Base-by-base conservation (phyloP, 2,329 filamentous ascomycete genomes). In the Knoxdaviesia proteae region DNA sequence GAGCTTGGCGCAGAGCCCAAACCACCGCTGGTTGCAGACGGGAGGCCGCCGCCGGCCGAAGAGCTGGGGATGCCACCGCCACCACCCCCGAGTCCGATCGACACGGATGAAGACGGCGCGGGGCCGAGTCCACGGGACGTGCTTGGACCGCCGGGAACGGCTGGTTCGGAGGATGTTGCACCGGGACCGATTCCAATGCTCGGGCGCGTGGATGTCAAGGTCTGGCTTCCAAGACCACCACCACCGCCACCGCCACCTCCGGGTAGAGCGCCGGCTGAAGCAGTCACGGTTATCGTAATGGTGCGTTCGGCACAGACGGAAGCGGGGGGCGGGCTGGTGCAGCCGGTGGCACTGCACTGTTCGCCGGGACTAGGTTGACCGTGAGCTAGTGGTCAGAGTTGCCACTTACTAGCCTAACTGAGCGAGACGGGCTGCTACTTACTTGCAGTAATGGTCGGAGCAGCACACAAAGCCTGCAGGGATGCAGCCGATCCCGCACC, bases 401-500 rank as follows among this genome's bases (percentile, higher is more conserved):
- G 34, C 34, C 8, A 3, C 34, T 9, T 36, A 36, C 9, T 36
- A 36, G 34, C 8, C 8, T 9, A 36, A 36, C 9, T 11, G 34
- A 3, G 11, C 34, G 30, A 41, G 29, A 8, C 3, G 3, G n/a
- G 6, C 11, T 41, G n/a, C 10, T n/a, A 42, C 40, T 35, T 42
- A 42, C 40, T 44, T 44, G 42, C 42, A 44, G 38, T 44, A 44
- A 29, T 39, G 38, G 30, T 39, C 20, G 5, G 42, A 40, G 38
- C 42, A 44, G 42, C 42, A 44, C 10, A 44, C 42, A 29, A 44
- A 44, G 32, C 42, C 42, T 29, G 31, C 37, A 4, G 42, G 42
- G 30, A 44, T 44, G 37, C 42, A 44, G 8, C 42, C 42, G 30
- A 39, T 38, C 3, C 42, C 42, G 30, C 42, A 44, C 29, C 42